Base-by-base conservation (phyloP, 345 rosid genomes). In the Hypericum perforatum region DNA sequence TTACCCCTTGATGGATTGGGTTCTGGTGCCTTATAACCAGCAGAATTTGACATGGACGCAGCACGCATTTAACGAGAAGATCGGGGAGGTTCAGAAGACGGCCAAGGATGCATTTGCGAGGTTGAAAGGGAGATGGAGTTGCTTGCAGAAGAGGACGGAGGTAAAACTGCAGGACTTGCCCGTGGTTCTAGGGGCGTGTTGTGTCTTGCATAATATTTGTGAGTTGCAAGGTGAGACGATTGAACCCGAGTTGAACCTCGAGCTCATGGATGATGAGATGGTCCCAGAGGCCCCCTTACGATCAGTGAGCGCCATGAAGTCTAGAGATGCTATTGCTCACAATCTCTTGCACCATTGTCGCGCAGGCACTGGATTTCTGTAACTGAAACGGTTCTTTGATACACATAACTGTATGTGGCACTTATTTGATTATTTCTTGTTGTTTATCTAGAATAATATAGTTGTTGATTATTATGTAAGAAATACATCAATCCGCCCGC, bases 11-110 rank as follows among this genome's bases (percentile, higher is more conserved):
- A 53, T 82, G 72, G 95, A 86, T 54, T 86, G 95, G 95, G 77
- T 86, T 29, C 56, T 86, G 70, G 95, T 86, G 49, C 95, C 95
- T 3, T 86, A 86, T 39, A 66, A 76, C 0, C 95, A 86, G 12
- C 87, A 80, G 22, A 59, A 82, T 71, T 63, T 86, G 70, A 86
- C 95, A 0, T 86, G 95, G 95, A 74, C 90, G 29, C 90, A 82
- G 46, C 95, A 86, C 37, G 90, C 90, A 0, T 82, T 86, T 11
- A 86, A 86, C 3, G 90, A 82, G 78, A 82, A 82, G 73, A 80
- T 82, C 46, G 78, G 74, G 29, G 90, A 82, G 22, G 49, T 82
- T 59, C 90, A 80, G 52, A 61, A 59, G 63, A 76, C 76, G 16
- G 80, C 72, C 3, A 85, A 74, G 36, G 85, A 76, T 45, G 83